A percentile compares a stretch with the other conserved stretches of the same genome.
phyloP scores from a whole-genome alignment of 495 filamentous ascomycete genomes.

The Aspergillus hancockii region DNA sequence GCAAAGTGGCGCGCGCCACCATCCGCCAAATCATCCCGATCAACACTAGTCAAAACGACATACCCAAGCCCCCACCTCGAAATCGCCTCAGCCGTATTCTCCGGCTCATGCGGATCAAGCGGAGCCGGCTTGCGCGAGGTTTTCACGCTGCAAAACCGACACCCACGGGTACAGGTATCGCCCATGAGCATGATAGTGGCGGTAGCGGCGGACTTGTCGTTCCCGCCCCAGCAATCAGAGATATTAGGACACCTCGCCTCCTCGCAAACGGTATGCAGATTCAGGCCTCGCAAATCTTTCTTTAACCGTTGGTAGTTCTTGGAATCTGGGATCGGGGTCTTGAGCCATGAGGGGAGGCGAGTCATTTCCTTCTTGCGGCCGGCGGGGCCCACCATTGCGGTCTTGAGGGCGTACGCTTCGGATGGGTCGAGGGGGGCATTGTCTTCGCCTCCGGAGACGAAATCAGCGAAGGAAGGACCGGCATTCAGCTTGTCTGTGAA shows the following conservation, averaged over 20 bases:
- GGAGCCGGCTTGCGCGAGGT: conserved; percentile 75
- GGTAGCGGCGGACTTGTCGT: conserved; percentile 83
- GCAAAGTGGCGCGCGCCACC: conserved; percentile 90
- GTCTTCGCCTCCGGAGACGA: conserved; percentile 58
- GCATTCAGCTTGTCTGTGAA: conserved; percentile 81
- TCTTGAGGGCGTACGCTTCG: conserved; percentile 63
- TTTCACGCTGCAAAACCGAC: conserved; percentile 96
- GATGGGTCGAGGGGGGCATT: conserved; percentile 58
- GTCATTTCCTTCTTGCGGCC: conserved; percentile 84
- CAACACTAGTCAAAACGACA: conserved; percentile 89
- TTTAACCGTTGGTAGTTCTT: conserved; percentile 94
- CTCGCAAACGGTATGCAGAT: conserved; percentile 94
- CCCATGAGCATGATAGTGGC: conserved; percentile 99
- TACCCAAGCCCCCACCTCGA: conserved; percentile 93
- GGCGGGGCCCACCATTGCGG: conserved; percentile 78
- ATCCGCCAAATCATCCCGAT: conserved; percentile 88
- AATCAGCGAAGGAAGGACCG: conserved; percentile 84
- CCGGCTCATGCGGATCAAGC: conserved; percentile 93
- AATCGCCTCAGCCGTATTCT: conserved; percentile 93
- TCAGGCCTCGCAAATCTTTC: conserved; percentile 83
- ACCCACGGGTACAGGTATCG: conserved; percentile 95
- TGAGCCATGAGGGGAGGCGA: conserved; percentile 89
- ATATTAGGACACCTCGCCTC: conserved; percentile 98
- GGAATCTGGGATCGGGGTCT: conserved; percentile 84
- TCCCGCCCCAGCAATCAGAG: conserved; percentile 94